These are phyloP conservation scores for Delitschia confertaspora DNA, from an alignment of 495 filamentous ascomycete genomes.

Conservation along the genomic window DNA sequence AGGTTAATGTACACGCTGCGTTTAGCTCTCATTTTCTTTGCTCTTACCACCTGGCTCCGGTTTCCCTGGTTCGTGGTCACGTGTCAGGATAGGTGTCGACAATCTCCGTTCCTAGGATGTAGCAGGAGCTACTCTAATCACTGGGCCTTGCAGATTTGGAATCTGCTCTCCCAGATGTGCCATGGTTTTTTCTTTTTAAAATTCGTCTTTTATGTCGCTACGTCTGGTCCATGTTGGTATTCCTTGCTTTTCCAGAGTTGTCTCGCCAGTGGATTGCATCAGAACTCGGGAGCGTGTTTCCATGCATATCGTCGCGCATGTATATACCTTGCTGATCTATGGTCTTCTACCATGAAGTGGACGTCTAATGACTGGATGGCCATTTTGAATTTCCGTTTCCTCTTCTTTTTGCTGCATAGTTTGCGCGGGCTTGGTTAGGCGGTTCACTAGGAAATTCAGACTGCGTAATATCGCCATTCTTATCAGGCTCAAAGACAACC, in stretches of 20 bases:
- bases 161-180: neutral
- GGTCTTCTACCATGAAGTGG: conserved; percentile 13
- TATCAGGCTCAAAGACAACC: too few relatives aligned
- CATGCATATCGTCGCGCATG: conserved; percentile 17
- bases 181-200: conserved; percentile 3
- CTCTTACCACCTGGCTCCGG: neutral
- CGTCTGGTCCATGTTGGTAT: too few relatives aligned
- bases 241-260: conserved; percentile 1
- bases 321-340: conserved; percentile 21
- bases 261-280: conserved; percentile 13
- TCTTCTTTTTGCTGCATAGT: conserved; percentile 25
- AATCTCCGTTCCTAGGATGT: conserved; percentile 6
- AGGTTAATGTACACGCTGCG: conserved; percentile 9
- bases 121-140: neutral
- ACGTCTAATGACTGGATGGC: conserved; percentile 24
- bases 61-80: neutral
- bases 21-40: conserved; percentile 5
- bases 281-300: conserved; percentile 10
- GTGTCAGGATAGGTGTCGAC: conserved; percentile 3
- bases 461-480: too few relatives aligned
- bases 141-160: neutral
- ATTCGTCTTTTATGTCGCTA: conserved; percentile 4
- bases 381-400: too few relatives aligned
- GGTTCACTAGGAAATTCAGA: conserved; percentile 17
- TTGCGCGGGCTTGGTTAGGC: conserved; percentile 10